These are phyloP conservation scores for Tubosaeta sp. DNA, from an alignment of 768 basidiomycete genomes.

Conservation along the genomic window DNA sequence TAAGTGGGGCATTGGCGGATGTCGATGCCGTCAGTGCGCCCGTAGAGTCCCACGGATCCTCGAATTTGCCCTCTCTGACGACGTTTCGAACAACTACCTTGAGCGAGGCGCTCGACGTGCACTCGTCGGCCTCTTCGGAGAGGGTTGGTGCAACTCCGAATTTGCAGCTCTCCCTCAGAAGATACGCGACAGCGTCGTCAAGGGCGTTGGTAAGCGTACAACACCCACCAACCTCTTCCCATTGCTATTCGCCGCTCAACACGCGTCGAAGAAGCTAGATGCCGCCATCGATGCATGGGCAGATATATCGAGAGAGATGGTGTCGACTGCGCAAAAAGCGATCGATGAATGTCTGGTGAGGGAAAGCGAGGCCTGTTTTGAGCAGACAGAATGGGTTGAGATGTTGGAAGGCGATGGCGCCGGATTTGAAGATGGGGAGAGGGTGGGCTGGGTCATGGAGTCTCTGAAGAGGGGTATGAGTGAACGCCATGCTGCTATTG, in stretches of 20 bases:
- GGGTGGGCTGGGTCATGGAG: slow-evolving; percentile 73
- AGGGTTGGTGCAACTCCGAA: slow-evolving; percentile 83
- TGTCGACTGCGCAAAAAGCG: slow-evolving; percentile 53
- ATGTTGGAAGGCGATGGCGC: slow-evolving; percentile 72
- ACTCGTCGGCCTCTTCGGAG: slow-evolving; percentile 80
- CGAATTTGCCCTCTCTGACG: slow-evolving; percentile 71
- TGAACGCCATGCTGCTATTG: slow-evolving; percentile 56
- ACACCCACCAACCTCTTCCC: slow-evolving; percentile 64
- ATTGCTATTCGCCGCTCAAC: slow-evolving; percentile 62
- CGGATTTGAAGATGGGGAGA: slow-evolving; percentile 72
- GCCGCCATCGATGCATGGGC: slow-evolving; percentile 52
- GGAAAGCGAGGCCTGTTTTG: slow-evolving; percentile 63
- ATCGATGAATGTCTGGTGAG: slow-evolving; percentile 60
- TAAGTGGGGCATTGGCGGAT: slow-evolving; percentile 81
- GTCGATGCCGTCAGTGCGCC: slow-evolving; percentile 80
- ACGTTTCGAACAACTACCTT: slow-evolving; percentile 70
- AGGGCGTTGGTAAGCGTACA: slow-evolving; percentile 67
- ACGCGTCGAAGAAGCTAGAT: slow-evolving; percentile 52
- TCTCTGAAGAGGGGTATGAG: slow-evolving; percentile 57
- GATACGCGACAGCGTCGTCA: slow-evolving; percentile 63
- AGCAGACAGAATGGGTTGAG: slow-evolving; percentile 64
- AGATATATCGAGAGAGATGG: slow-evolving; percentile 49
- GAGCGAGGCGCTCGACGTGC: slow-evolving; percentile 70
- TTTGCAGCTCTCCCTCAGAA: slow-evolving; percentile 68
- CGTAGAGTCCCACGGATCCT: slow-evolving; percentile 77